Evolutionary conservation across 2,329 filamentous ascomycete species (phyloP), one percentile per base, ranked within the genome.

Genomic region (Epichloe sp.): DNA sequence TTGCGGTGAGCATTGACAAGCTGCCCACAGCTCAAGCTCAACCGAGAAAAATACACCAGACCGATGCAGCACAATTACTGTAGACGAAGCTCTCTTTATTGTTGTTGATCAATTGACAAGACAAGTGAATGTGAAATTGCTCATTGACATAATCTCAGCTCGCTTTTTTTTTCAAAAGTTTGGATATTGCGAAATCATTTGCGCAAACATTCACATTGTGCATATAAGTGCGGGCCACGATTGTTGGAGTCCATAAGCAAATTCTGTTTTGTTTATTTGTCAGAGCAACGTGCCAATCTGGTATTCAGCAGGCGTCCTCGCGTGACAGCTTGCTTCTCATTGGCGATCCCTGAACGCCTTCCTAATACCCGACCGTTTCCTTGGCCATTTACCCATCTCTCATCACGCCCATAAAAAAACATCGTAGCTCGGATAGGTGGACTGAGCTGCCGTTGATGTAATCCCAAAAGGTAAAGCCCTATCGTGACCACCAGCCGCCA

Each of bases 341-440:
- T 54, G 55, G 51, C 59, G 53, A 58, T 61, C 60, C 57, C 55
- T 52, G 53, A 60, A 65, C 55, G 48, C 59, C 60, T 52, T 55
- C 55, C 57, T 56, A 57, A 43, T 60, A 58, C 65, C 65, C 52
- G 58, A 65, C 63, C 57, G 57, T 57, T 59, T 54, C 53, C 56
- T 68, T 66, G 60, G 55, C 62, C 57, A 54, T 56, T 56, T 54
- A 54, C 57, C 59, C 63, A 63, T 65, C 59, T 61, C 59, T 61
- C 57, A 59, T 61, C 58, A 61, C 59, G 58, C 56, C 63, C 48
- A 14, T 44, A 57, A 59, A 58, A 53, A 55, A 54, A 48, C 52
- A 26, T 52, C 53, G 44, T 49, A 52, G 50, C 56, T 53, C 37
- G 34, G 45, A 51, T 40, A 53, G 52, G 54, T 44, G 46, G 37